These are phyloP conservation scores for Heliophila coronopifolia DNA, from an alignment of 441 rosid species.

Conservation along the genomic window DNA sequence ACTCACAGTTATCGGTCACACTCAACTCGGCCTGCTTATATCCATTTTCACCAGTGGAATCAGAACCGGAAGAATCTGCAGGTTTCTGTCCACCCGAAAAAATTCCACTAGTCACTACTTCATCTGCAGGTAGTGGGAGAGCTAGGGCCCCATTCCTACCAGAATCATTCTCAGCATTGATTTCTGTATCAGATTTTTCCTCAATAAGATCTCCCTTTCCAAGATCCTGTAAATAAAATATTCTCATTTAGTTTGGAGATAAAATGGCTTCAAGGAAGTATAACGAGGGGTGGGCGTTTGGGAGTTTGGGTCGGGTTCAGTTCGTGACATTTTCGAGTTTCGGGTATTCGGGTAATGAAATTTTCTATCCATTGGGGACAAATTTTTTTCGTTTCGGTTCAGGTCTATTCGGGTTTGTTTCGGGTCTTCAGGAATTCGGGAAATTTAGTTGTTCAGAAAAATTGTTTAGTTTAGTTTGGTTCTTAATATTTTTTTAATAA, in stretches of 20 bases:
- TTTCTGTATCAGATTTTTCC: conserved; percentile 42
- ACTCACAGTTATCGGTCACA: conserved; percentile 31
- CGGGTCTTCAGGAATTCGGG: no score
- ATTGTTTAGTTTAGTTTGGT: no score
- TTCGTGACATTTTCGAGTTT: no score
- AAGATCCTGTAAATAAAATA: conserved; percentile 44
- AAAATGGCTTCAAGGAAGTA: background rate
- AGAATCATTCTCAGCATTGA: conserved; percentile 36
- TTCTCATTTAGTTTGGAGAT: conserved; percentile 13
- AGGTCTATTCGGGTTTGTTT: no score
- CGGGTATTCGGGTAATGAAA: no score
- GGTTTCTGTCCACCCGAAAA: conserved; percentile 63
- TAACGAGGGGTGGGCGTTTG: no score
- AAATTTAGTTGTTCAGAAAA: no score
- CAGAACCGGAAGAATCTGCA: conserved; percentile 42
- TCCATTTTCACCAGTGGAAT: conserved; percentile 43
- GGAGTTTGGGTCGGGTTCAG: no score
- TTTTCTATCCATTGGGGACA: no score
- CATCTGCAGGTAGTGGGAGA: conserved; percentile 88
- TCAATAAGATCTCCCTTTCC: conserved; percentile 32
- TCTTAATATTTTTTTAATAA: no score
- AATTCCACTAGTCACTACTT: conserved; percentile 70
- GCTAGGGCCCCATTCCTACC: conserved; percentile 68
- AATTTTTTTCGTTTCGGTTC: no score
- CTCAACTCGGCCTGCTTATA: conserved; percentile 27